Conservation (phyloP, 768 basidiomycete species). For the Terana coerulea region DNA sequence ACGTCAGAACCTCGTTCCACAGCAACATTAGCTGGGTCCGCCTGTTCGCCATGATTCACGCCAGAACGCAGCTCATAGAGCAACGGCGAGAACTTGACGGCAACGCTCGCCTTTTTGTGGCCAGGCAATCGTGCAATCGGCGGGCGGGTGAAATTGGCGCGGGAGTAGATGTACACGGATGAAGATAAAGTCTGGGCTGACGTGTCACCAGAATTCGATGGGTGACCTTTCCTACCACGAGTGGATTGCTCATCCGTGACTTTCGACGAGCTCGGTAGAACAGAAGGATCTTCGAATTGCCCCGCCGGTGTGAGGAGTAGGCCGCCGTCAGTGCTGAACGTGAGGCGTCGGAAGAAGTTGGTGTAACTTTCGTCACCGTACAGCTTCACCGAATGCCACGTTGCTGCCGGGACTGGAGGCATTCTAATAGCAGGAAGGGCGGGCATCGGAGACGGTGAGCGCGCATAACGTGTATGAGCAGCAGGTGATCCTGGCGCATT, state of each 20-base stretch:
- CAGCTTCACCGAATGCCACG: conserved; percentile 70
- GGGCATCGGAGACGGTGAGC: conserved; percentile 87
- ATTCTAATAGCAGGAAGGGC: conserved; percentile 91
- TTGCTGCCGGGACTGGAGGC: conserved; percentile 43
- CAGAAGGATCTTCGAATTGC: conserved; percentile 91
- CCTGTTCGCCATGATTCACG: conserved; percentile 33
- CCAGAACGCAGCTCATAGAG: conserved; percentile 84
- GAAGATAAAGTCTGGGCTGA: conserved; percentile 39
- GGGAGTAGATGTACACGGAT: conserved; percentile 91
- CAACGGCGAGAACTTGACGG: conserved; percentile 90
- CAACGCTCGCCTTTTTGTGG: conserved; percentile 93
- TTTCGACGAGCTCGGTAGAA: conserved; percentile 39
- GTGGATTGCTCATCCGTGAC: conserved; percentile 36
- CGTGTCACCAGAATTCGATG: conserved; percentile 34
- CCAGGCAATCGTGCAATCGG: conserved; percentile 95
- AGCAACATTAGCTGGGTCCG: conserved; percentile 51
- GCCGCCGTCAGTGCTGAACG: conserved; percentile 94
- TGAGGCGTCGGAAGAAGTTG: conserved; percentile 92
- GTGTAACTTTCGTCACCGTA: conserved; percentile 96
- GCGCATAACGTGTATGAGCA: conserved; percentile 59
- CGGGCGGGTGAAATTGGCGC: conserved; percentile 89
- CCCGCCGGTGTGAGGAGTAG: conserved; percentile 94
- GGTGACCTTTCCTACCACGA: conserved; percentile 57
- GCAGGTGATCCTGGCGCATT: conserved; percentile 74
- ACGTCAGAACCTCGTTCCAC: conserved; percentile 67